Evolutionary conservation across 139 green algal genomes (phyloP).

Genomic region (Chlamydomonas sp.): DNA sequence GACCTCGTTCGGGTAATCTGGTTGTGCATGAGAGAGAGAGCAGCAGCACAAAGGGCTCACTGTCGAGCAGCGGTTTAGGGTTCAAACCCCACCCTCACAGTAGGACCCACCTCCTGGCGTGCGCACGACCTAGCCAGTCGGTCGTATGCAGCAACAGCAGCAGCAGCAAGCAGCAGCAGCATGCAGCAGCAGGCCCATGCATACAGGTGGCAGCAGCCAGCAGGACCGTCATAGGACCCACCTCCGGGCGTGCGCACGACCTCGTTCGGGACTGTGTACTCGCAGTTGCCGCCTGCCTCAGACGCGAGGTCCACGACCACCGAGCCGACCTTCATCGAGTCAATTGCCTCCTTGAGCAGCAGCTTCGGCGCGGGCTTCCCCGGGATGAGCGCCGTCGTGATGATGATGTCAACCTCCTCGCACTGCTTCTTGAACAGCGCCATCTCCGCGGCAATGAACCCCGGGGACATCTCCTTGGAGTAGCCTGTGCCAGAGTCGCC

Average conservation of each 20-base stretch:
- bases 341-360: conserved; percentile 72
- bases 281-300: conserved; percentile 57
- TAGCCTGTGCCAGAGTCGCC: not conserved
- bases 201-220: too few species aligned
- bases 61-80: too few species aligned
- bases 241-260: conserved; percentile 8
- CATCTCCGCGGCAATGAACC: conserved; percentile 57
- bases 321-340: conserved; percentile 67
- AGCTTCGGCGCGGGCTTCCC: conserved; percentile 78
- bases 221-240: too few species aligned
- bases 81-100: too few species aligned
- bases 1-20: conserved; percentile 22
- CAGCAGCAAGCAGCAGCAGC: too few species aligned
- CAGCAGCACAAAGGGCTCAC: too few species aligned
- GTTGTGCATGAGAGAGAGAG: too few species aligned
- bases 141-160: too few species aligned
- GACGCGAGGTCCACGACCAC: conserved; percentile 85
- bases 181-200: too few species aligned
- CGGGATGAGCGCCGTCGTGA: conserved; percentile 76
- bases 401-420: conserved; percentile 86
- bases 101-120: too few species aligned
- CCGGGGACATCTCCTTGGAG: conserved; percentile 1
- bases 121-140: too few species aligned
- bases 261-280: conserved; percentile 33
- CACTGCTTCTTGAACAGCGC: conserved; percentile 50